Base-by-base conservation (phyloP, 129 eudicot species). In the Arctium lappa region DNA sequence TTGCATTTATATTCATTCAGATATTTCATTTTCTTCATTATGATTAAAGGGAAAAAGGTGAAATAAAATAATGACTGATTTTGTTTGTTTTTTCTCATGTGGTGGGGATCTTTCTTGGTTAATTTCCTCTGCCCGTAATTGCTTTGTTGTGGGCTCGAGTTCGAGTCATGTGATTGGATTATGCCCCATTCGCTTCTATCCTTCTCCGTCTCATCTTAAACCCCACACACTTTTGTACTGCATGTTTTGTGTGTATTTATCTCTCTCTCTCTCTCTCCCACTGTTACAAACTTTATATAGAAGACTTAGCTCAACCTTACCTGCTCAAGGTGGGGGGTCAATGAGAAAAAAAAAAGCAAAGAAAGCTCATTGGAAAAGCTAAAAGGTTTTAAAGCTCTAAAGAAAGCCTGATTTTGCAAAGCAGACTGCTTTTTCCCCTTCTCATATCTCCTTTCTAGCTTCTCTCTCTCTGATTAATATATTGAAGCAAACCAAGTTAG, bases 251-350 rank as follows among this genome's bases (percentile, higher is more conserved):
- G 63, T 50, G 3, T 50, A 50, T 50, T 50, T 50, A 50, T 50
- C 66, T 56, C 68, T 39, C 1, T 22, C 37, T 79, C 38, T 80
- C 65, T 40, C 48, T 75, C 68, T 82, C 10, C 70, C 38, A 73
- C 38, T 77, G 42, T 80, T 82, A 62, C 79, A 53, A 69, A 56
- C 85, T 84, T 84, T 86, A 76, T 86, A 79, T 78, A 85, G 86
- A 85, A 90, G 93, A 90, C 94, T 86, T 77, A 48, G 85, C 85
- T 88, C 84, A 90, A 86, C 91, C 90, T 85, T 87, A 91, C 90
- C 90, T 88, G 89, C 89, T 91, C 92, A 82, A 85, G 92, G 94
- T 88, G 89, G 79, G 88, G 87, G 90, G 88, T 91, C 89, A 91
- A 88, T 91, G 90, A 81, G 71, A 36, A 39, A 75, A 81, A 86